A percentile compares a stretch with the other conserved stretches of the same genome.
Conservation (phyloP, 2,329 filamentous ascomycete species). For the Ramularia endophylla region DNA sequence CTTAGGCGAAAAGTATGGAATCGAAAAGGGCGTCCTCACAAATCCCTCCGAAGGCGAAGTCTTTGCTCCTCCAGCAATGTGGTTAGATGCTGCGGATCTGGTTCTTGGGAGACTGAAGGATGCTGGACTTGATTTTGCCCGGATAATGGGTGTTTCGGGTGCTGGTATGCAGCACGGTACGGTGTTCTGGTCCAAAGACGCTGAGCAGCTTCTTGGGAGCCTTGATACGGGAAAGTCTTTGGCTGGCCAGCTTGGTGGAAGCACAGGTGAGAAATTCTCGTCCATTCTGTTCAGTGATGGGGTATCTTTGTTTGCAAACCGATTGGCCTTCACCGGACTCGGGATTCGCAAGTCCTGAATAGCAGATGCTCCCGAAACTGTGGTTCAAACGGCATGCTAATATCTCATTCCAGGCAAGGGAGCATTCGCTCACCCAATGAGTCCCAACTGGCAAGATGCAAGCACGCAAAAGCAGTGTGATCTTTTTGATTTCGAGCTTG, state of each 20-base stretch:
- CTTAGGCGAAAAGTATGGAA: slow-evolving; percentile 55
- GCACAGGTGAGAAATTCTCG: slow-evolving; percentile 27
- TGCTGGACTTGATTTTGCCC: slow-evolving; percentile 64
- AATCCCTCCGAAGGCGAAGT: slow-evolving; percentile 82
- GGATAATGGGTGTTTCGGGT: slow-evolving; percentile 76
- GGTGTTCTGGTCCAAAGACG: slow-evolving; percentile 78
- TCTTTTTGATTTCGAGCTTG: slow-evolving; percentile 70
- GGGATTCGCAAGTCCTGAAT: too few species aligned
- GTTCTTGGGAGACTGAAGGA: slow-evolving; percentile 68
- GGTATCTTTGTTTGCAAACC: too few species aligned
- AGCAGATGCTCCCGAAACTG: too few species aligned
- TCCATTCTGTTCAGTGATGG: too few species aligned
- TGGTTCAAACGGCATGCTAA: too few species aligned
- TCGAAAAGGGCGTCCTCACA: slow-evolving; percentile 80
- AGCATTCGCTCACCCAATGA: slow-evolving; percentile 77
- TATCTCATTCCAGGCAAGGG: slow-evolving; percentile 28
- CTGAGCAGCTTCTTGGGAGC: slow-evolving; percentile 56
- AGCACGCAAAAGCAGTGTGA: slow-evolving; percentile 92
- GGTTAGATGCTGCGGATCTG: slow-evolving; percentile 86
- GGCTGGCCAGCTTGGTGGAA: slow-evolving; percentile 59
- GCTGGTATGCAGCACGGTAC: slow-evolving; percentile 98
- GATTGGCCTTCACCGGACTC: too few species aligned
- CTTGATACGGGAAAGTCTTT: slow-evolving; percentile 59
- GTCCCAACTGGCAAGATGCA: slow-evolving; percentile 97
- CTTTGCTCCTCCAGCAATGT: slow-evolving; percentile 87